phyloP scores from a whole-genome alignment of 495 filamentous ascomycete genomes.

The Talaromyces wortmannii region DNA sequence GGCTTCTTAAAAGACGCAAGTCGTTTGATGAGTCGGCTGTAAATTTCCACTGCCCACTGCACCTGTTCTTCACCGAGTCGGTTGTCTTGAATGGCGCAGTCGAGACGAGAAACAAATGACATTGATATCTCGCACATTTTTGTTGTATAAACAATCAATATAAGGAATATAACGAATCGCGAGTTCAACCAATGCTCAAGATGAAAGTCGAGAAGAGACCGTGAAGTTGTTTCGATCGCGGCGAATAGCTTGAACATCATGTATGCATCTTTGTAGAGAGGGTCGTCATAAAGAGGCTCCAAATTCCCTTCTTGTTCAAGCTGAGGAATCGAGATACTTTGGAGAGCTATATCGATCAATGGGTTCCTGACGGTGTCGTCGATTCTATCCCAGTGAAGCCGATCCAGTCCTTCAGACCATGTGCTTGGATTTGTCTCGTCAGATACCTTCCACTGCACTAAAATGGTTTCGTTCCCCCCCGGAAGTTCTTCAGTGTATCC shows the following conservation, averaged over 20 bases:
- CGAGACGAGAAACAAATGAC: slow-evolving; percentile 4
- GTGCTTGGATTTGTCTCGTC: not conserved
- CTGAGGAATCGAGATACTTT: not conserved
- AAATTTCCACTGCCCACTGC: not conserved
- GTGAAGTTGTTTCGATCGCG: not conserved
- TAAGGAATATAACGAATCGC: slow-evolving; percentile 5
- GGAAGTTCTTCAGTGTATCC: no score
- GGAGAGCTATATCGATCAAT: not conserved
- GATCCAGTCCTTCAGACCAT: not conserved
- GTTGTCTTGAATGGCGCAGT: slow-evolving; percentile 1
- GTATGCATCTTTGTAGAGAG: not conserved
- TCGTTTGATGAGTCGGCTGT: not conserved
- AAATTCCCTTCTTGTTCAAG: not conserved
- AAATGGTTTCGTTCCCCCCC: not conserved
- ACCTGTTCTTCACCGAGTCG: not conserved
- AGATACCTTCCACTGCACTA: not conserved
- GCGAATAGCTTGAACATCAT: slow-evolving; percentile 7
- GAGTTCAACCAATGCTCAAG: not conserved
- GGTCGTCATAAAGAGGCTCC: no score
- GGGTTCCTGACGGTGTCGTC: not conserved
- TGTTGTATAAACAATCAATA: slow-evolving; percentile 1
- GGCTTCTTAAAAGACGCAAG: not conserved
- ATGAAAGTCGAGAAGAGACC: not conserved
- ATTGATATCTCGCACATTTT: slow-evolving; percentile 4
- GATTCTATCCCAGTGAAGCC: not conserved